phyloP scores from a whole-genome alignment of 2,329 filamentous ascomycete species.

The Ascochyta pisi region DNA sequence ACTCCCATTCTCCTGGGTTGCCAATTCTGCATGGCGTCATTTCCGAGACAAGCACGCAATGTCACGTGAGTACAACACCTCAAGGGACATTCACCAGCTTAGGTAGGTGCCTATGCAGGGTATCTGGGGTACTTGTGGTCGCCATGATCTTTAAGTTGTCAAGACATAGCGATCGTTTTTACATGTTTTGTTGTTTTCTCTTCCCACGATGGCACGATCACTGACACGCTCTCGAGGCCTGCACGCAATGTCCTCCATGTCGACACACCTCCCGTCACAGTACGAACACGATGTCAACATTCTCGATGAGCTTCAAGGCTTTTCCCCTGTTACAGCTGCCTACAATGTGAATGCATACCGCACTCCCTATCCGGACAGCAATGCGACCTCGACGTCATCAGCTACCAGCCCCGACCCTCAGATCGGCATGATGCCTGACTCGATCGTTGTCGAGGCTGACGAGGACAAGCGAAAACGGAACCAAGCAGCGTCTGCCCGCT shows the following conservation, averaged over 20 bases:
- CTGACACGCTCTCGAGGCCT: conserved; percentile 40
- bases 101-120: conserved; percentile 29
- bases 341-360: conserved; percentile 36
- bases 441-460: conserved; percentile 63
- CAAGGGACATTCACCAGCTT: conserved; percentile 22
- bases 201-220: conserved; percentile 17
- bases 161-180: conserved; percentile 3
- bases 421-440: conserved; percentile 26
- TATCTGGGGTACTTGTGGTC: conserved; percentile 1
- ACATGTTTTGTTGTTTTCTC: conserved; percentile 7
- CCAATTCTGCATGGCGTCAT: conserved; percentile 33
- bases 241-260: conserved; percentile 40
- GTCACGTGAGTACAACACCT: conserved; percentile 28
- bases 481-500: conserved; percentile 85
- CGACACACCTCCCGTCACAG: conserved; percentile 32
- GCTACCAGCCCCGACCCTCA: conserved; percentile 33
- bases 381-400: conserved; percentile 37
- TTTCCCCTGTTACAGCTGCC: conserved; percentile 36
- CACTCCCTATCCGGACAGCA: conserved; percentile 45
- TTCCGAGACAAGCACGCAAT: conserved; percentile 24
- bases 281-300: conserved; percentile 35
- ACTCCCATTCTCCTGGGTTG: conserved; percentile 21
- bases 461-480: conserved; percentile 91
- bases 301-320: conserved; percentile 40
- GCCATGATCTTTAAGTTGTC: conserved; percentile 4